Evolutionary conservation across 192 early-diverging fungal genomes (phyloP), one percentile per base, ranked within the genome.

Genomic region (Coemansia sp.): DNA sequence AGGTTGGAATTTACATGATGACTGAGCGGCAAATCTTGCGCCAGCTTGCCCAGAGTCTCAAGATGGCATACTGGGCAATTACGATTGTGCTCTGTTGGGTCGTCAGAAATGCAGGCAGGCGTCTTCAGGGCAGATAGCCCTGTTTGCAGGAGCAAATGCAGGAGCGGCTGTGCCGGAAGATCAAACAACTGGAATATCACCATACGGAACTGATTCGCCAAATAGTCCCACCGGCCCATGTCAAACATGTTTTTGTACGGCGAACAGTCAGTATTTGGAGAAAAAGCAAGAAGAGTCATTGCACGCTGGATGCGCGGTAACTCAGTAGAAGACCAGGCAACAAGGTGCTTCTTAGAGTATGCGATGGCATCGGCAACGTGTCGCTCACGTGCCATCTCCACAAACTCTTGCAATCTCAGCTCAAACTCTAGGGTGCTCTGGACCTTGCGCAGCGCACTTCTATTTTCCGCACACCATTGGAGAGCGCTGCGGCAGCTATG

Each of bases 391-490:
- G 88, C 89, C 49, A 97, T 86, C 69, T 99, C 96, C 42, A 99
- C 89, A 75, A 90, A 95, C 76, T 99, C 98, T 81, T 98, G 97
- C 44, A 97, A 67, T 1, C 95, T 88, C 64, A 98, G 85, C 70
- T 97, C 92, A 84, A 99, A 99, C 77, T 99, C 98, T 47, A 99
- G 78, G 9, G 93, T 89, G 76, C 95, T 98, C 92, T 99, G 63
- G 19, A 95, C 87, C 72, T 98, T 99, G 67, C 91, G 90, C 61
- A 99, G 76, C 1, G 84, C 90, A 12, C 92, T 90, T 48, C 88
- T 88, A 80, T 99, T 98, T 19, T 98, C 96, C 16, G 85, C 88
- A 72, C 98, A 99, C 98, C 98, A 99, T 48, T 86, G 85, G 63
- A 99, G 74, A 38, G 92, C 92, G 73, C 96, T 93, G 38, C 86